Evolutionary conservation across 2,329 filamentous ascomycete species (phyloP), one percentile per base, ranked within the genome.

Genomic region (Ascochyta viciae-villosae): DNA sequence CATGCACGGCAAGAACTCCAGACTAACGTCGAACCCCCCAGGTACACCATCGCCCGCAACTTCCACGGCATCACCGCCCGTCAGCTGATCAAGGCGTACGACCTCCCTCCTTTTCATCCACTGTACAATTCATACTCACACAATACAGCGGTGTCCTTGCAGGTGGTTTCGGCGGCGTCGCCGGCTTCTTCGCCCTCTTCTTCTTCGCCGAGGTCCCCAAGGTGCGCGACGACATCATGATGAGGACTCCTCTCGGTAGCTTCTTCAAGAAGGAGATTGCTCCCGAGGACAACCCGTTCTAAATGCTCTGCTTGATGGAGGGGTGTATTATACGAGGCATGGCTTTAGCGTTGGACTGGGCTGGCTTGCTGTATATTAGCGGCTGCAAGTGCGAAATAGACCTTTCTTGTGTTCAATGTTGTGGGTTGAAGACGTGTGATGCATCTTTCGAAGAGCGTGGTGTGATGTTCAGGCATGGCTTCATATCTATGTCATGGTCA

Each of bases 181-280:
- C 82, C 38, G 85, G 83, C 61, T 77, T 85, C 71, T 84, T 85
- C 74, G 84, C 83, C 34, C 72, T 88, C 65, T 87, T 85, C 79
- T 86, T 88, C 81, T 84, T 88, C 77, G 83, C 84, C 66, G 85
- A 87, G 66, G 80, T 88, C 24, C 86, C 86, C 57, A 82, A 81
- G 68, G 84, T 89, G 41, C 80, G 84, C 70, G 80, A 83, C 66
- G 86, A 88, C 71, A 85, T 88, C 63, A 79, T 87, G 72, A 79
- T 82, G 75, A 83, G 86, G 76, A 67, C 87, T 24, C 86, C 86
- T 6, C 73, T 87, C 63, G 76, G 88, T 46, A 82, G 83, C 60
- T 85, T 84, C 76, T 87, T 82, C 72, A 76, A 82, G 67, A 77
- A 80, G 60, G 81, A 84, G 73, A 78, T 88, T 63, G 76, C 85